Base-by-base conservation (phyloP, 2,329 filamentous ascomycete genomes). In the Neocucurbitaria cava region DNA sequence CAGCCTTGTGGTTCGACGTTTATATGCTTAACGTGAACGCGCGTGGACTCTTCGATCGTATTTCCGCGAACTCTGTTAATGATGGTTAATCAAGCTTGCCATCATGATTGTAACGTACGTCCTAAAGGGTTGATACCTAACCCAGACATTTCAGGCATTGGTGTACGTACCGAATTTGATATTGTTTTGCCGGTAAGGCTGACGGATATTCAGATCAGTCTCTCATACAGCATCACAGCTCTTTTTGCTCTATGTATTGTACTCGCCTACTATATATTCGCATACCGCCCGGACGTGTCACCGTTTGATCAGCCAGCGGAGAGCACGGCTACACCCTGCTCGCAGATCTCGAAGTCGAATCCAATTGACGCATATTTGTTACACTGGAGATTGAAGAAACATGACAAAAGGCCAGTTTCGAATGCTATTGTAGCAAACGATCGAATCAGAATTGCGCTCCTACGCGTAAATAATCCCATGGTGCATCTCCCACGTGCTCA, bases 221-320 rank as follows among this genome's bases (percentile, higher is more conserved):
- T 43, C 5, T 38, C 47, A 10, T 49, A 49, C 30, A 43, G n/a
- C n/a, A 35, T 38, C 20, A 43, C 38, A 23, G 47, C 47, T n/a
- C 17, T 26, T 17, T 30, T 49, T 3, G 38, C 47, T 13, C 18
- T 43, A 24, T 49, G 24, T 24, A n/a, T 49, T 18, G 38, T 49
- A 11, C 18, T 43, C 18, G 11, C 21, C 5, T 49, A 42, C 30
- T 49, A 49, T 17, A 17, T 33, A 5, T 30, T 42, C 24, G 46
- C 38, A 31, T 49, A 49, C 23, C 26, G 28, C 20, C 39, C 39
- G 3, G 26, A 43, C 8, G 2, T 43, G 17, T 38, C 39, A 21
- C 46, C 46, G 21, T 48, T 40, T 33, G n/a, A 5, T n/a, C n/a
- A 38, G 18, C 3, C 20, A 18, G 35, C 13, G 3, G 8, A 31